phyloP scores from a whole-genome alignment of 345 rosid species.

The Sapria himalayana region DNA sequence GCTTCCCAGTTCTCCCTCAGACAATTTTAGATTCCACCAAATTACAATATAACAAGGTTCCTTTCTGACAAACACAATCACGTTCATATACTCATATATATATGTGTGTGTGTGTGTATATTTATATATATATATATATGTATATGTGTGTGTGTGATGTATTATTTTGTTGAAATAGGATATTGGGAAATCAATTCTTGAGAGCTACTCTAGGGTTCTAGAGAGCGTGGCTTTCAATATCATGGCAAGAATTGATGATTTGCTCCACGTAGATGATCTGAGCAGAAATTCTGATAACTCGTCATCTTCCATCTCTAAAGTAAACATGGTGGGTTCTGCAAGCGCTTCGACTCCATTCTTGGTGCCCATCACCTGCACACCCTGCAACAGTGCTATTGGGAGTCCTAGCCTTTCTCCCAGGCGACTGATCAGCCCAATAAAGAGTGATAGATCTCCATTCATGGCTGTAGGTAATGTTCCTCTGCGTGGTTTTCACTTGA shows the following conservation, averaged over 20 bases:
- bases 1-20: constrained; percentile 87
- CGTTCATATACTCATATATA: too few species aligned
- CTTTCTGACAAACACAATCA: too few species aligned
- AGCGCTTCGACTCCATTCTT: constrained; percentile 30
- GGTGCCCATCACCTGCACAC: constrained; percentile 38
- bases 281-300: constrained; percentile 53
- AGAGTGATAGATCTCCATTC: constrained; percentile 37
- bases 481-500: constrained; percentile 36
- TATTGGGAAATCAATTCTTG: constrained; percentile 82
- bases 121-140: too few species aligned
- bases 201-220: constrained; percentile 81
- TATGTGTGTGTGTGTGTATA: too few species aligned
- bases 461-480: constrained; percentile 22
- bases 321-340: constrained; percentile 25
- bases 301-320: constrained; percentile 34
- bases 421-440: constrained; percentile 36
- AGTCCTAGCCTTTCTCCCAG: constrained; percentile 66
- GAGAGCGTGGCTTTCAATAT: constrained; percentile 89
- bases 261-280: constrained; percentile 68
- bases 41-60: constrained; percentile 79
- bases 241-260: constrained; percentile 73
- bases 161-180: too few species aligned
- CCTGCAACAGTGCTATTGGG: constrained; percentile 39
- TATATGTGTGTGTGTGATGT: too few species aligned
- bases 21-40: constrained; percentile 89